A percentile compares a stretch with the other conserved stretches of the same genome.
Evolutionary conservation across 345 rosid species (phyloP).

Genomic region (Reutealis trisperma): DNA sequence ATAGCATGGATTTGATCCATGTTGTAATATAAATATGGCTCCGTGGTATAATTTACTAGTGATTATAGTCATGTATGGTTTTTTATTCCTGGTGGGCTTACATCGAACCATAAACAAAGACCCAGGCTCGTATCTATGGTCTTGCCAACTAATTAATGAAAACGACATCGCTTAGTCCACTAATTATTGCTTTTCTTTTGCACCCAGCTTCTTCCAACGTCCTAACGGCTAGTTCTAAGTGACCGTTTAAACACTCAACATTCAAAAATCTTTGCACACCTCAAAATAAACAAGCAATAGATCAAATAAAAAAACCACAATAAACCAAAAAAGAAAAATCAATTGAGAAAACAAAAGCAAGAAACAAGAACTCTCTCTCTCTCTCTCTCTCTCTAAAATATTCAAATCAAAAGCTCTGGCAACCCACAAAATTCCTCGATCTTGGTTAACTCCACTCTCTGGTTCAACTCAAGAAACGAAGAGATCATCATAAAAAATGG

Average conservation of each 20-base stretch:
- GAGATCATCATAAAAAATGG: conserved; percentile 43
- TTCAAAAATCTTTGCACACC: conserved; percentile 23
- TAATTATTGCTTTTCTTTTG: background rate
- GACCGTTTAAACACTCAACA: conserved; percentile 39
- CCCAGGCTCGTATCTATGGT: no score
- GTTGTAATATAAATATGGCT: no score
- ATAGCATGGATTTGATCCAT: no score
- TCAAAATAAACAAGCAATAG: background rate
- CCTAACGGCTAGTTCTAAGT: conserved; percentile 54
- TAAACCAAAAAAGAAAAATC: background rate
- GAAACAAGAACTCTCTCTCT: background rate
- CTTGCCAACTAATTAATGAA: no score
- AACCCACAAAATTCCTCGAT: conserved; percentile 16
- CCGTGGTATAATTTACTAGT: no score
- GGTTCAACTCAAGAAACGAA: conserved; percentile 8
- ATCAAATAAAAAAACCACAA: background rate
- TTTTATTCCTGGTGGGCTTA: no score
- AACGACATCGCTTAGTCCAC: background rate
- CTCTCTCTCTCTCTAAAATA: background rate
- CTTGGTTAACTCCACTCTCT: conserved; percentile 17
- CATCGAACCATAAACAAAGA: no score
- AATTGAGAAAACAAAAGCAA: background rate
- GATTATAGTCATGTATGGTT: no score
- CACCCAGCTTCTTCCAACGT: background rate
- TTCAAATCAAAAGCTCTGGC: conserved; percentile 30